Evolutionary conservation across 2,329 filamentous ascomycete species (phyloP).

Genomic region (Chrysoporthe cubensis): DNA sequence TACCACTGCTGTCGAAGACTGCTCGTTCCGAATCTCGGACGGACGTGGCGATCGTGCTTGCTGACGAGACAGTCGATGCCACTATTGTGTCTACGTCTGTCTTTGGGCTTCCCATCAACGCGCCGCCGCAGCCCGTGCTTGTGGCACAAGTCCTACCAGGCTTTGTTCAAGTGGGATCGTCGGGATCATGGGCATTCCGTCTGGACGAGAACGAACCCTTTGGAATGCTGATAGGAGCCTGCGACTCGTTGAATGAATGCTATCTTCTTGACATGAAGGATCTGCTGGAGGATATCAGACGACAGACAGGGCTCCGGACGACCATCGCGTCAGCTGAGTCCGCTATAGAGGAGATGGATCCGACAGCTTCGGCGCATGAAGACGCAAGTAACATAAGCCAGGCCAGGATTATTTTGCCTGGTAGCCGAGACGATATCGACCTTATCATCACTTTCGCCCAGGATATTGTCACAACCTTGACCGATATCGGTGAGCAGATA

Average conservation of each 20-base stretch:
- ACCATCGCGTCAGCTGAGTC: background rate
- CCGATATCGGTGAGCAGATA: background rate
- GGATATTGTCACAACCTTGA: background rate
- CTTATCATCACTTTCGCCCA: background rate
- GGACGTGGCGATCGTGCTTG: background rate
- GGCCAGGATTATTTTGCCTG: background rate
- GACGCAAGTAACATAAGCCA: background rate
- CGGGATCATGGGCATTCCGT: background rate
- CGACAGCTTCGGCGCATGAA: no score
- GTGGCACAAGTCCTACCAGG: background rate
- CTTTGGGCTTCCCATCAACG: background rate
- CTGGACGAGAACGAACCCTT: background rate
- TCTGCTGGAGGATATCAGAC: background rate
- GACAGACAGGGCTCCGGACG: background rate
- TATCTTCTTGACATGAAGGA: background rate
- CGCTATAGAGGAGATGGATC: background rate
- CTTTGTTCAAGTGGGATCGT: background rate
- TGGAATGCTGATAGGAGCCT: conserved; percentile 6
- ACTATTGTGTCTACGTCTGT: background rate
- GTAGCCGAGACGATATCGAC: background rate
- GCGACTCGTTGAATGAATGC: background rate
- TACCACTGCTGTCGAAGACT: background rate
- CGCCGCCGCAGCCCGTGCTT: background rate
- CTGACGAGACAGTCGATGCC: background rate
- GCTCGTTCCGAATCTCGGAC: background rate